Conservation (phyloP, 2,329 filamentous ascomycete genomes). For the Fusarium napiforme region DNA sequence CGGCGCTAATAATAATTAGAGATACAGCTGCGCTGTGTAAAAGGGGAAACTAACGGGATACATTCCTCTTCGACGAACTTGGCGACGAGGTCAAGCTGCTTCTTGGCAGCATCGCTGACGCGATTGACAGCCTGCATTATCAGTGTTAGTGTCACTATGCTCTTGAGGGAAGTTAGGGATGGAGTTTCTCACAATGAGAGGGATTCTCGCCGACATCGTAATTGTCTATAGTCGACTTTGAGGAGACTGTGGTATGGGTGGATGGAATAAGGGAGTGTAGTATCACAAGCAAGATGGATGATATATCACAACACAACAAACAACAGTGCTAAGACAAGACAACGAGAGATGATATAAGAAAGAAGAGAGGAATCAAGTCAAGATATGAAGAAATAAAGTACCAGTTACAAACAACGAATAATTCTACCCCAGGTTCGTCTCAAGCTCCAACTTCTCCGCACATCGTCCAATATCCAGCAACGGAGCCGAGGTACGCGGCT, state of each 20-base stretch:
- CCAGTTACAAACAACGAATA: constrained; percentile 1
- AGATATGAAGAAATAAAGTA: constrained; percentile 25
- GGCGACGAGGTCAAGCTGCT: constrained; percentile 87
- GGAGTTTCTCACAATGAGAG: constrained; percentile 46
- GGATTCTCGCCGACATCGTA: constrained; percentile 49
- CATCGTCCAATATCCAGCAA: constrained; percentile 36
- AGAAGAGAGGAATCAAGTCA: not conserved
- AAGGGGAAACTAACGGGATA: constrained; percentile 68
- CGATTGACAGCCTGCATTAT: constrained; percentile 57
- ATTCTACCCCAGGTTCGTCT: constrained; percentile 31
- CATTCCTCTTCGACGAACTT: constrained; percentile 98
- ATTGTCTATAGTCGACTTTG: not conserved
- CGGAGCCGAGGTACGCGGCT: constrained; percentile 42
- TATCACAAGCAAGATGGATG: not conserved
- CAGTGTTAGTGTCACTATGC: constrained; percentile 12
- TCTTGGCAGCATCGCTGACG: constrained; percentile 86
- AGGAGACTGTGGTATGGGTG: constrained; percentile 4
- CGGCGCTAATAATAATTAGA: constrained; percentile 64
- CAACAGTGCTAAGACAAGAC: not conserved
- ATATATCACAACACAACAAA: constrained; percentile 5
- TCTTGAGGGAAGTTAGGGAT: not conserved
- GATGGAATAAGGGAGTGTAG: constrained; percentile 2
- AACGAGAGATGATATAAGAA: not conserved
- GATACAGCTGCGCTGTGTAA: not conserved
- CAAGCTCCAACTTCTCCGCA: constrained; percentile 43